Evolutionary conservation across 2,329 filamentous ascomycete genomes (phyloP).

Genomic region (Xylariaceae sp.): DNA sequence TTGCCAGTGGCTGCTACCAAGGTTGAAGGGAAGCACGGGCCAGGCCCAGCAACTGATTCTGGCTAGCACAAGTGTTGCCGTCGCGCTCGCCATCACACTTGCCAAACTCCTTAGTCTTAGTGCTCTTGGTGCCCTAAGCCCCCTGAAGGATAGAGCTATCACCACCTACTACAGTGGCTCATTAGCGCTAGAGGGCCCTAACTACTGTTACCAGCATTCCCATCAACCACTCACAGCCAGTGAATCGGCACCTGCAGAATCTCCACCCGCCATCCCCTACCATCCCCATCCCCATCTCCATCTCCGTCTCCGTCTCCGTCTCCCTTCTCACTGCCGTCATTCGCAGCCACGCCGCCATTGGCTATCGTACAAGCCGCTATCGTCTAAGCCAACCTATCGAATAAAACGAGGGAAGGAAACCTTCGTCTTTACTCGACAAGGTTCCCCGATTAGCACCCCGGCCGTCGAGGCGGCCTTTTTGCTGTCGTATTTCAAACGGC

Average conservation of each 20-base stretch:
- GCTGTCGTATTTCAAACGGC: constrained; percentile 35
- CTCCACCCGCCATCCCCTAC: constrained; percentile 11
- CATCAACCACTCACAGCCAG: constrained; percentile 16
- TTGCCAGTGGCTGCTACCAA: not conserved
- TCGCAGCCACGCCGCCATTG: constrained; percentile 16
- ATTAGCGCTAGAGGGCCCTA: constrained; percentile 15
- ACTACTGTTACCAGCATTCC: constrained; percentile 6
- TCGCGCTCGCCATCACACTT: not conserved
- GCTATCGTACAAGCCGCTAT: constrained; percentile 10
- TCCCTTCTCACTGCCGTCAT: constrained; percentile 12
- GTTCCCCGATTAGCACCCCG: constrained; percentile 18
- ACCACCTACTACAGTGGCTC: constrained; percentile 13
- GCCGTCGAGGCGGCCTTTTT: constrained; percentile 32
- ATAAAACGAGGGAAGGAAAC: constrained; percentile 21
- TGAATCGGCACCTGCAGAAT: constrained; percentile 13
- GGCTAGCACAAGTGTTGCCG: not conserved
- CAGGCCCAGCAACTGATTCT: not conserved
- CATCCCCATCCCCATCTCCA: constrained; percentile 6
- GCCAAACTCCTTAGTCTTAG: not conserved
- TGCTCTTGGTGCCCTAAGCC: not conserved
- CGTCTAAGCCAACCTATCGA: constrained; percentile 1
- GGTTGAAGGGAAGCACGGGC: not conserved
- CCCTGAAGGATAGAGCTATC: not conserved
- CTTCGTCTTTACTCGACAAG: constrained; percentile 7
- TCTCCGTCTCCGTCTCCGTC: no score